Base-by-base conservation (phyloP, 768 basidiomycete genomes). In the Rhodotorula graminis region DNA sequence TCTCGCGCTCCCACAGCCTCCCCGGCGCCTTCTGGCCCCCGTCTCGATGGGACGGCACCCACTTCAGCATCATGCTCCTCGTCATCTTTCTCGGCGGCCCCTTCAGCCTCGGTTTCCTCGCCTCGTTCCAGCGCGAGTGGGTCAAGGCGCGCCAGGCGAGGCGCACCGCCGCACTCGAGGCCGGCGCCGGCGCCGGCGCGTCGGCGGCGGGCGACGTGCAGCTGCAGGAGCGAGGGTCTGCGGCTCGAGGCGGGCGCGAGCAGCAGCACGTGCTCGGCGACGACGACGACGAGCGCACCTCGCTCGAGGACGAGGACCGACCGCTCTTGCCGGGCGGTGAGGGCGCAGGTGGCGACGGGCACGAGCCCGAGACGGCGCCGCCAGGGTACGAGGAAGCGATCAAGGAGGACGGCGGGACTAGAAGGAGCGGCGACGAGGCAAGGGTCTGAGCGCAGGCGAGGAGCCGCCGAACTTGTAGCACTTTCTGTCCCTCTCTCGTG, bases 11-110 rank as follows among this genome's bases (percentile, higher is more conserved):
- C 40, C n/a, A 8, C 47, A 72, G 71, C 47, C 64, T 56, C 56
- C 71, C 71, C 11, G 71, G 71, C 19, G 47, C 50, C 0, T 64
- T 72, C 46, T 72, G 71, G 71, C 71, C 71, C 0, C 71, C 71
- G 0, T 61, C 52, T 0, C 49, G 63, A n/a, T 72, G 71, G 71
- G 71, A 72, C 71, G 58, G 58, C 2, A 61, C 50, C 23, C 71
- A 72, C 44, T 72, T 53, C 59, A n/a, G 59, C 49, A 33, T 50
- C 49, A 59, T 72, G 49, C 71, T 72, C 62, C 42, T 64, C 50
- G 29, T 57, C 56, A 23, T 68, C 46, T 49, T 72, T 49, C 42
- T 72, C 56, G 53, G 67, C 40, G 15, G 68, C n/a, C 60, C 71
- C 63, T 53, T 62, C 29, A 10, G 47, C 25, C 18, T n/a, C 15